A percentile compares a stretch with the other conserved stretches of the same genome.
Evolutionary conservation across 495 filamentous ascomycete genomes (phyloP).

Genomic region (Penicillium flavigenum): DNA sequence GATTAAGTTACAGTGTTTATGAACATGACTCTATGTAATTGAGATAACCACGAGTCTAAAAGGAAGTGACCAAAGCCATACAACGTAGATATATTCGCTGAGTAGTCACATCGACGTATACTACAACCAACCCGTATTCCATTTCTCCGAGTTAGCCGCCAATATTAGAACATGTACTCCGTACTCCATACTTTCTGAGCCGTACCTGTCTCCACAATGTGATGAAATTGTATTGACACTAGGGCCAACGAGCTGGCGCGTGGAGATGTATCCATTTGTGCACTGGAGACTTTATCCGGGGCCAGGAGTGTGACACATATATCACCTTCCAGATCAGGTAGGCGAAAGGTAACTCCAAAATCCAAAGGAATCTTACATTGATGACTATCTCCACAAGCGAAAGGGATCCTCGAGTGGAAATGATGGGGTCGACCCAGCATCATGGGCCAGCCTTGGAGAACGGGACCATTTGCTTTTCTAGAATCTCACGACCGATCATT

Average conservation of each 20-base stretch:
- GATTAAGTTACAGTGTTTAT: background rate
- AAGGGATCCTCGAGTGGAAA: background rate
- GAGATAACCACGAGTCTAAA: no score
- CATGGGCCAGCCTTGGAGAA: background rate
- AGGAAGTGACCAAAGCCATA: no score
- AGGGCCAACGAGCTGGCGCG: background rate
- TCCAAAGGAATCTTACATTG: background rate
- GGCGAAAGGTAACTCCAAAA: background rate
- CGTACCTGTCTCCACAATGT: background rate
- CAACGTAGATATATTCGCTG: background rate
- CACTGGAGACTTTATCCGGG: slow-evolving; percentile 5
- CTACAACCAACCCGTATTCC: background rate
- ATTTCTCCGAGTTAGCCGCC: background rate
- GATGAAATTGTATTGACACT: background rate
- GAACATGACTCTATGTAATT: background rate
- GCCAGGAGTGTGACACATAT: background rate
- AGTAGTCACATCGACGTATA: background rate
- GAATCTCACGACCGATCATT: slow-evolving; percentile 6
- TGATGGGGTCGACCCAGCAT: background rate
- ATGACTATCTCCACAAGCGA: background rate
- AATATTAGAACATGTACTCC: no score
- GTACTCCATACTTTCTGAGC: background rate
- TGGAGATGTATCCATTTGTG: background rate
- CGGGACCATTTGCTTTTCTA: background rate
- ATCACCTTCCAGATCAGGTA: slow-evolving; percentile 20